These are phyloP conservation scores for Russula sp. DNA, from an alignment of 768 basidiomycete genomes.

Conservation along the genomic window DNA sequence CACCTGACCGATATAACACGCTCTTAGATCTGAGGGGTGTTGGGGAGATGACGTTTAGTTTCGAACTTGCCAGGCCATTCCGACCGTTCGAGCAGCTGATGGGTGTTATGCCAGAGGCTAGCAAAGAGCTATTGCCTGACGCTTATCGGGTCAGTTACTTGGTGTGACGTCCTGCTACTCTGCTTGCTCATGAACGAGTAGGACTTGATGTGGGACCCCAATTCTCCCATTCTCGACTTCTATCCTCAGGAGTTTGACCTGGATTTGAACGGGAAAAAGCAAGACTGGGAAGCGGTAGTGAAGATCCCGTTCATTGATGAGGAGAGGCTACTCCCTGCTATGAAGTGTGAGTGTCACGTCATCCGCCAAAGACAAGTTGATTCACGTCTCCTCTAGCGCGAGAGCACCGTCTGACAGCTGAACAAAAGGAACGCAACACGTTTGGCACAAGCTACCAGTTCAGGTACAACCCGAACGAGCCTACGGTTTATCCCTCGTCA, in stretches of 20 bases:
- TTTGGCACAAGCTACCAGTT: conserved; percentile 82
- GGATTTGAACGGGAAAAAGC: conserved; percentile 97
- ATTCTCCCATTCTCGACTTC: conserved; percentile 89
- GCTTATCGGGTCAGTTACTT: conserved; percentile 66
- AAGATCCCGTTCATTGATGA: conserved; percentile 98
- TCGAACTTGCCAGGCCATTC: conserved; percentile 86
- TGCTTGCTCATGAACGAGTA: conserved; percentile 30
- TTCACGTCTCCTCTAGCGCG: conserved; percentile 44
- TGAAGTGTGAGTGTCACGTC: conserved; percentile 55
- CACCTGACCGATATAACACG: conserved; percentile 20
- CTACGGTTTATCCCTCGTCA: conserved; percentile 80
- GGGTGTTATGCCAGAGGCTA: conserved; percentile 93
- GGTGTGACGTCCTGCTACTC: conserved; percentile 3
- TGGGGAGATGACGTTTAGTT: conserved; percentile 76
- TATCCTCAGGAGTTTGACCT: conserved; percentile 89
- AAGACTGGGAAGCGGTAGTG: conserved; percentile 98
- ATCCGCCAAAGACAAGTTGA: neutral
- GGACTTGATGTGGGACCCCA: conserved; percentile 85
- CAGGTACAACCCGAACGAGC: conserved; percentile 54
- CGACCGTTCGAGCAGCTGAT: conserved; percentile 93
- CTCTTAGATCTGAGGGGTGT: conserved; percentile 52
- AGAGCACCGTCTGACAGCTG: conserved; percentile 68
- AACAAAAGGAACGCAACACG: conserved; percentile 70
- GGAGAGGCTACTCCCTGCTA: conserved; percentile 66
- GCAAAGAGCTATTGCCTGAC: conserved; percentile 79